phyloP scores from a whole-genome alignment of 2,329 filamentous ascomycete genomes.

The Juglanconis sp. region DNA sequence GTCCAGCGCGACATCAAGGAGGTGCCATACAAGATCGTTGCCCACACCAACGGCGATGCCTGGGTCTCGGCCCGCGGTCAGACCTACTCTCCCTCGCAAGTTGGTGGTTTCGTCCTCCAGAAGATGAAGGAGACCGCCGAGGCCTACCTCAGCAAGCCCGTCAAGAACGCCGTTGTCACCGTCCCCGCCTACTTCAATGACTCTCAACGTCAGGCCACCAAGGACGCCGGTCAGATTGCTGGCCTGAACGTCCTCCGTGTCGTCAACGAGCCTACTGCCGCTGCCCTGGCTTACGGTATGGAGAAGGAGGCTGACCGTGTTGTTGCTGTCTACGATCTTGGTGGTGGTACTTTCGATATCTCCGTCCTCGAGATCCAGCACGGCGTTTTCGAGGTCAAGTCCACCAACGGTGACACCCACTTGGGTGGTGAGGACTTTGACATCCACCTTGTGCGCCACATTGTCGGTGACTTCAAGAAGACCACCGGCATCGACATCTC shows the following conservation, averaged over 20 bases:
- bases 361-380: conserved; percentile 96
- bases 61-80: conserved; percentile 92
- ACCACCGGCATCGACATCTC: conserved; percentile 88
- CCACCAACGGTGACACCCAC: conserved; percentile 97
- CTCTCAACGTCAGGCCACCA: conserved; percentile 94
- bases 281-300: conserved; percentile 90
- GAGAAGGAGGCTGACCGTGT: conserved; percentile 90
- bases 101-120: conserved; percentile 91
- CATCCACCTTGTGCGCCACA: conserved; percentile 87
- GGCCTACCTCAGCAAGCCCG: conserved; percentile 80
- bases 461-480: conserved; percentile 95
- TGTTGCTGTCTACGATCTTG: conserved; percentile 95
- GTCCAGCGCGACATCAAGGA: conserved; percentile 96
- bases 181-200: conserved; percentile 99
- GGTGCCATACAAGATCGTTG: conserved; percentile 97
- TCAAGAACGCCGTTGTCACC: conserved; percentile 96
- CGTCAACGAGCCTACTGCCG: conserved; percentile 96
- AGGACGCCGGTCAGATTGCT: conserved; percentile 94
- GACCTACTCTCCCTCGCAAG: conserved; percentile 97
- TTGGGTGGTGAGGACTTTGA: conserved; percentile 98
- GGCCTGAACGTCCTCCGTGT: conserved; percentile 96
- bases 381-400: conserved; percentile 98
- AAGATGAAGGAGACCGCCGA: conserved; percentile 99
- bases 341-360: conserved; percentile 99
- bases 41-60: conserved; percentile 93